Percentiles rank a stretch among this genome's conserved stretches.
Conservation (phyloP, 805 yeast species). For the Hanseniaspora singularis region DNA sequence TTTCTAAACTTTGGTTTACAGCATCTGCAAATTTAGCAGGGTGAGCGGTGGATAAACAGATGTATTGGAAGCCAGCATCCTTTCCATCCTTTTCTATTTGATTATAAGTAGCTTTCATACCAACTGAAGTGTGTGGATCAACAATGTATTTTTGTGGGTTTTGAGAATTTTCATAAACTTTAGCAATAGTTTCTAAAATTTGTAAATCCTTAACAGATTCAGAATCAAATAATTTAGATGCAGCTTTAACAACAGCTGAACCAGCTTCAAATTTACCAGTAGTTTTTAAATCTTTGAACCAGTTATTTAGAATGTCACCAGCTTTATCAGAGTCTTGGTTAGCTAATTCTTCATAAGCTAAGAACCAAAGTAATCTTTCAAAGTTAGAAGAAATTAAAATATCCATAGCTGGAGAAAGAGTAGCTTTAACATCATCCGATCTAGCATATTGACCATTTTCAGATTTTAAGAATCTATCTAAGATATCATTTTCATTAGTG, state of each 20-base stretch:
- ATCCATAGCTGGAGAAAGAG: constrained; percentile 97
- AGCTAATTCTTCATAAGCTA: constrained; percentile 56
- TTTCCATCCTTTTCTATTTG: constrained; percentile 40
- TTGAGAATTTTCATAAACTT: constrained; percentile 45
- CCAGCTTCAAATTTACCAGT: constrained; percentile 69
- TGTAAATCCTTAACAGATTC: constrained; percentile 68
- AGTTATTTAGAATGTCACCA: constrained; percentile 54
- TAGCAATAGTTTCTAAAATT: constrained; percentile 68
- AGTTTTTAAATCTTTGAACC: constrained; percentile 70
- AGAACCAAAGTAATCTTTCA: constrained; percentile 91
- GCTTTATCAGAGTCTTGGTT: constrained; percentile 42
- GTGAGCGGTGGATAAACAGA: constrained; percentile 92
- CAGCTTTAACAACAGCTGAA: constrained; percentile 48
- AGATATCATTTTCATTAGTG: constrained; percentile 88
- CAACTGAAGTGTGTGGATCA: constrained; percentile 96
- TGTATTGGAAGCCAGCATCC: constrained; percentile 34
- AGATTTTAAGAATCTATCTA: constrained; percentile 79
- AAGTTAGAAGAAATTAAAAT: constrained; percentile 89
- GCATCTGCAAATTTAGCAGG: constrained; percentile 98
- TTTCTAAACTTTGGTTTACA: constrained; percentile 64
- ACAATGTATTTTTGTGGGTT: constrained; percentile 58
- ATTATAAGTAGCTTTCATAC: constrained; percentile 66
- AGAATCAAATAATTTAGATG: constrained; percentile 59
- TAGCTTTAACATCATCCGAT: constrained; percentile 63
- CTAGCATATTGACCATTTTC: constrained; percentile 63